phyloP scores from a whole-genome alignment of 2,329 filamentous ascomycete species.

The Claviceps sp. region DNA sequence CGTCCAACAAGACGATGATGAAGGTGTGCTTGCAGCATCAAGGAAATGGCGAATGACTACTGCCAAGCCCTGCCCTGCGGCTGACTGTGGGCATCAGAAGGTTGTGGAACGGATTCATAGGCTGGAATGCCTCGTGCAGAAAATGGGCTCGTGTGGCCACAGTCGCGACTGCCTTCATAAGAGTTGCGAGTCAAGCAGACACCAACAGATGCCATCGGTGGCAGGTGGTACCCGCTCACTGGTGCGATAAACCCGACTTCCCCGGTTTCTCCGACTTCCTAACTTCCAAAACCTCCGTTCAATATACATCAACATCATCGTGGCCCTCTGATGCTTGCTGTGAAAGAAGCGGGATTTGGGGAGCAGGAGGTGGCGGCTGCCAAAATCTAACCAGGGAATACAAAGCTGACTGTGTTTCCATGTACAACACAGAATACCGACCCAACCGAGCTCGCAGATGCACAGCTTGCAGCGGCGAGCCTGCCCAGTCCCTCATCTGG shows the following conservation, averaged over 20 bases:
- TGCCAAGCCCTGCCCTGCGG: too few species aligned
- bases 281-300: too few species aligned
- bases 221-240: background rate
- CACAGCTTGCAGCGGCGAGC: background rate
- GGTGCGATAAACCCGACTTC: background rate
- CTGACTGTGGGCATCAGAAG: slow-evolving; percentile 1
- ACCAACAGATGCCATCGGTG: background rate
- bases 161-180: background rate
- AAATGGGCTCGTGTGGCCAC: background rate
- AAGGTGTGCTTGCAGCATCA: too few species aligned
- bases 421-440: background rate
- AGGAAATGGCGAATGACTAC: too few species aligned
- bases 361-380: background rate
- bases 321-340: background rate
- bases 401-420: background rate
- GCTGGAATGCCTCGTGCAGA: slow-evolving; percentile 5
- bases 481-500: background rate
- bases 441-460: background rate
- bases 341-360: too few species aligned
- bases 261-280: too few species aligned
- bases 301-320: background rate
- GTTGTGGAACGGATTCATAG: slow-evolving; percentile 4
- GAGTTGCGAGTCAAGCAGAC: background rate
- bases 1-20: too few species aligned
- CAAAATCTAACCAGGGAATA: background rate